Evolutionary conservation across 2,329 filamentous ascomycete species (phyloP).

Genomic region (Cladophialophora carrionii): DNA sequence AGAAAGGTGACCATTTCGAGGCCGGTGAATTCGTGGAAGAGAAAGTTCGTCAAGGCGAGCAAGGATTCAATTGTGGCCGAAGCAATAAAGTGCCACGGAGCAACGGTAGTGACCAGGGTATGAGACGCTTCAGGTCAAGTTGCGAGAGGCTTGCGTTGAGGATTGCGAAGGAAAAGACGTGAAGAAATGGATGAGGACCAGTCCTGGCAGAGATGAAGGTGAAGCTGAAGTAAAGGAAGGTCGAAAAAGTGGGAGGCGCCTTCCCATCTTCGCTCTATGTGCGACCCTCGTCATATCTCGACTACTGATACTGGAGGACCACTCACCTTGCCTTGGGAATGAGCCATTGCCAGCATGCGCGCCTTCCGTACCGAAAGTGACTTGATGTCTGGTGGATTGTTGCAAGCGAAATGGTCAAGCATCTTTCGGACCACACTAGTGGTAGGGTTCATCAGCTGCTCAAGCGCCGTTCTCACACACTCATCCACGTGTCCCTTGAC

Average conservation of each 20-base stretch:
- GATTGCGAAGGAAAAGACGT: background rate
- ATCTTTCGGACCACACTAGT: background rate
- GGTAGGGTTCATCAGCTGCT: conserved; percentile 2
- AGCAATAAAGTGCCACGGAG: background rate
- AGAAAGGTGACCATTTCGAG: background rate
- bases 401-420: background rate
- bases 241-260: conserved; percentile 2
- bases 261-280: background rate
- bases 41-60: background rate
- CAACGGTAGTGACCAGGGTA: background rate
- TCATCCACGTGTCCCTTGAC: background rate
- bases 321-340: background rate
- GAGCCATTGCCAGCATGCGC: no score
- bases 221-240: conserved; percentile 5
- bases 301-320: background rate
- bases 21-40: background rate
- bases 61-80: background rate
- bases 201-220: background rate
- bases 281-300: background rate
- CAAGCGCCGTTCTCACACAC: background rate
- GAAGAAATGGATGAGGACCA: background rate
- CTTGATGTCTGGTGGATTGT: no score
- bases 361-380: no score
- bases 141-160: background rate
- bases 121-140: background rate